These are phyloP conservation scores for Cyclanthera cordifolia DNA, from an alignment of 306 rosid genomes.

Conservation along the genomic window DNA sequence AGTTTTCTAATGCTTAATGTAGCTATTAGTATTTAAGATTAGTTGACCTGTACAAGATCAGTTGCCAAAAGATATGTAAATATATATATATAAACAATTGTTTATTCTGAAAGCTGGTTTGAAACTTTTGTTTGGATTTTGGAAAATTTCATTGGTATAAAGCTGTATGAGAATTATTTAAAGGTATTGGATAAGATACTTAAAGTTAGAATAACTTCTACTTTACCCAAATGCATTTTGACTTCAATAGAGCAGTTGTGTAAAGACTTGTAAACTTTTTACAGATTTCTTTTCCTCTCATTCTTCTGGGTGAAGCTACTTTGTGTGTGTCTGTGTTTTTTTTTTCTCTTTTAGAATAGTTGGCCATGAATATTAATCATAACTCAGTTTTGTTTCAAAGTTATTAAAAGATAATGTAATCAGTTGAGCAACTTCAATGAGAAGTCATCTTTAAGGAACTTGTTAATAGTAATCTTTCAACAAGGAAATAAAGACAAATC, in stretches of 20 bases:
- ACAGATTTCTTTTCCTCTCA: not conserved
- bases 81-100: not conserved
- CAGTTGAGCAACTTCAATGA: not conserved
- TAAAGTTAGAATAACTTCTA: conserved; percentile 33
- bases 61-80: no score
- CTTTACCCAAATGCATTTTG: conserved; percentile 20
- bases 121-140: conserved; percentile 6
- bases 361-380: not conserved
- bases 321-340: no score
- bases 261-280: not conserved
- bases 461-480: not conserved
- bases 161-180: conserved; percentile 28
- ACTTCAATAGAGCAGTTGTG: conserved; percentile 9
- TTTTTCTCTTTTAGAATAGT: not conserved
- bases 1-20: not conserved
- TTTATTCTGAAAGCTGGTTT: not conserved
- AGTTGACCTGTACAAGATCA: not conserved
- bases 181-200: conserved; percentile 33
- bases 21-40: not conserved
- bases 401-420: not conserved
- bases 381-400: not conserved
- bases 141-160: conserved; percentile 15
- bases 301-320: conserved; percentile 6
- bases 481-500: not conserved
- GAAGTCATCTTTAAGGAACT: conserved; percentile 7